Percentiles rank a stretch among this genome's conserved stretches.
These are phyloP conservation scores for Cyclocybe aegerita DNA, from an alignment of 768 basidiomycete species.

Conservation along the genomic window DNA sequence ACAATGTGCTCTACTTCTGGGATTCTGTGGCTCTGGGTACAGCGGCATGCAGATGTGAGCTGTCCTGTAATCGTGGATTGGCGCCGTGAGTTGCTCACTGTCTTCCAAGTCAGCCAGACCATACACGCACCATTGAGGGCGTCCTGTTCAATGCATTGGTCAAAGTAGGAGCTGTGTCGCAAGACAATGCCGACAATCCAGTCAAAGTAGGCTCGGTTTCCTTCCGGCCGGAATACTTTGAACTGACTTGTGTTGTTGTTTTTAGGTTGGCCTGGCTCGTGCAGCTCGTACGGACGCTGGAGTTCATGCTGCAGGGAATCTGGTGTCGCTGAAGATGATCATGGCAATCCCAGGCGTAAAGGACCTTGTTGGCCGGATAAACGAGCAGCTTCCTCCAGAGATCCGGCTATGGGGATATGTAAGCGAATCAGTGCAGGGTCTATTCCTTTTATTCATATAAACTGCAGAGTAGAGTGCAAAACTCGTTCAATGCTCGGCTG, in stretches of 20 bases:
- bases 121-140: conserved; percentile 83
- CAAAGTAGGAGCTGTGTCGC: conserved; percentile 88
- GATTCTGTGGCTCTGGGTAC: conserved; percentile 91
- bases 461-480: conserved; percentile 65
- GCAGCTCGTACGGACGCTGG: conserved; percentile 97
- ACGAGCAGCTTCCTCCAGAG: conserved; percentile 85
- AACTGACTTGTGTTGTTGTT: background rate
- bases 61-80: background rate
- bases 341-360: conserved; percentile 66
- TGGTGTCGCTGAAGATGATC: conserved; percentile 92
- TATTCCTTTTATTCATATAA: background rate
- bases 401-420: conserved; percentile 93
- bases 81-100: background rate
- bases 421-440: conserved; percentile 24
- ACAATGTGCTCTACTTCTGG: conserved; percentile 80
- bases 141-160: conserved; percentile 86
- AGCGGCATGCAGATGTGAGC: conserved; percentile 97
- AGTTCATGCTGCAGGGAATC: conserved; percentile 94
- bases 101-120: conserved; percentile 60
- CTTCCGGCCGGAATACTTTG: background rate
- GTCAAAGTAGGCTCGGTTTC: conserved; percentile 57
- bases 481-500: conserved; percentile 81
- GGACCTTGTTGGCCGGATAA: conserved; percentile 72
- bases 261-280: conserved; percentile 77
- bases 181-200: conserved; percentile 90